Evolutionary conservation across 345 rosid species (phyloP), one percentile per base, ranked within the genome.

Genomic region (Xanthoceras sorbifolium): DNA sequence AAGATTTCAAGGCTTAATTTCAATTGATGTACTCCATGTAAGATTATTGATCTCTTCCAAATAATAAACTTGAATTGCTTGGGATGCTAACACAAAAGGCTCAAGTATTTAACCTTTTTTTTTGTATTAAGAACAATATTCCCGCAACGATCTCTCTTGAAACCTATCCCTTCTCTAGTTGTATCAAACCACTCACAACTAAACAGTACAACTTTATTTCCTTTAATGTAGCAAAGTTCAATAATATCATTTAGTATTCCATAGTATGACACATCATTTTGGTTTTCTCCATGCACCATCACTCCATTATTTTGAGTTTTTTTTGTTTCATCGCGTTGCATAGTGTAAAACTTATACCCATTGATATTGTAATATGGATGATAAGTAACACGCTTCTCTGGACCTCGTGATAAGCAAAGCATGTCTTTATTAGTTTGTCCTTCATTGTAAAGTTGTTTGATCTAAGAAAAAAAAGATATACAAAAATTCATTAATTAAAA

Each of bases 101-200:
- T 34, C 7, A 0, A 3, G 7, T 34, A 34, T 34, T 34, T 34
- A 34, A 34, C 38, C 6, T 34, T 34, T 34, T 34, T 34, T 7
- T n/a, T n/a, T n/a, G 38, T 34, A 4, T 34, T 34, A 34, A 34
- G 38, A 34, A 34, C 38, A 34, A 34, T 34, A 34, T 34, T 44
- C 62, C 62, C 29, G 8, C 26, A 57, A 25, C 2, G 26, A 57
- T 57, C 62, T 57, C 26, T 57, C 10, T 63, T 61, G 0, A 61
- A 5, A 3, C 71, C 76, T 18, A 42, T 77, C 7, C 67, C 18
- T 1, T 0, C 14, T 22, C 26, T 22, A 15, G 14, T 5, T 0
- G 50, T 70, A 42, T 77, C 70, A 36, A 23, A 54, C 76, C 64
- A 77, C 1, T 77, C 34, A 63, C 76, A 77, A n/a, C 22, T 14